phyloP scores from a whole-genome alignment of 768 basidiomycete species.

The Termitomyces sp. region DNA sequence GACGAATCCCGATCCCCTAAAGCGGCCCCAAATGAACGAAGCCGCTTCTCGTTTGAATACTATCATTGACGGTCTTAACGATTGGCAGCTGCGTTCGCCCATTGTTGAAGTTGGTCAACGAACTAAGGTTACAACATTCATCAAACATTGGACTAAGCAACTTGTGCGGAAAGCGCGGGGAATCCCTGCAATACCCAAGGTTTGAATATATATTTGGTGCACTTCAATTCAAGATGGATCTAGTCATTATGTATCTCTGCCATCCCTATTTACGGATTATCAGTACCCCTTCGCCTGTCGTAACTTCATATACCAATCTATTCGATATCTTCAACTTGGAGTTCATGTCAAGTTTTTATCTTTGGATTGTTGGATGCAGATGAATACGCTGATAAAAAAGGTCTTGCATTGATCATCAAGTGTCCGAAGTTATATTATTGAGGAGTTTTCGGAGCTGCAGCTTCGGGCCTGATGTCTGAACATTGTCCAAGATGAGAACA shows the following conservation, averaged over 20 bases:
- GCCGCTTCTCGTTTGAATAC: background rate
- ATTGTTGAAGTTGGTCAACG: background rate
- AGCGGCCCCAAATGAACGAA: background rate
- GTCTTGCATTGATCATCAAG: too few species aligned
- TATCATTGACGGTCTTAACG: background rate
- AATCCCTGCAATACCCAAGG: conserved; percentile 2
- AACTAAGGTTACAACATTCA: background rate
- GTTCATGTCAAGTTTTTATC: too few species aligned
- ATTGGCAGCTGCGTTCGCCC: background rate
- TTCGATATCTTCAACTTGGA: background rate
- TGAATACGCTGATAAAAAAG: too few species aligned
- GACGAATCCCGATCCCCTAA: background rate
- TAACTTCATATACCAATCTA: background rate
- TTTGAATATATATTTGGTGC: background rate
- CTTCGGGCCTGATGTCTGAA: too few species aligned
- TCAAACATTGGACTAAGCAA: background rate
- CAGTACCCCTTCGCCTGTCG: background rate
- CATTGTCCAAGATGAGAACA: too few species aligned
- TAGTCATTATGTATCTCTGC: background rate
- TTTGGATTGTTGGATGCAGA: too few species aligned
- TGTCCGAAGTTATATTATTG: too few species aligned
- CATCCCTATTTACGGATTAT: background rate
- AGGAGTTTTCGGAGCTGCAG: too few species aligned
- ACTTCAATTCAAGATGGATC: background rate
- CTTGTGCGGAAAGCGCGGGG: background rate